Evolutionary conservation across 2,329 filamentous ascomycete species (phyloP), one percentile per base, ranked within the genome.

Genomic region (Epichloe glyceriae): DNA sequence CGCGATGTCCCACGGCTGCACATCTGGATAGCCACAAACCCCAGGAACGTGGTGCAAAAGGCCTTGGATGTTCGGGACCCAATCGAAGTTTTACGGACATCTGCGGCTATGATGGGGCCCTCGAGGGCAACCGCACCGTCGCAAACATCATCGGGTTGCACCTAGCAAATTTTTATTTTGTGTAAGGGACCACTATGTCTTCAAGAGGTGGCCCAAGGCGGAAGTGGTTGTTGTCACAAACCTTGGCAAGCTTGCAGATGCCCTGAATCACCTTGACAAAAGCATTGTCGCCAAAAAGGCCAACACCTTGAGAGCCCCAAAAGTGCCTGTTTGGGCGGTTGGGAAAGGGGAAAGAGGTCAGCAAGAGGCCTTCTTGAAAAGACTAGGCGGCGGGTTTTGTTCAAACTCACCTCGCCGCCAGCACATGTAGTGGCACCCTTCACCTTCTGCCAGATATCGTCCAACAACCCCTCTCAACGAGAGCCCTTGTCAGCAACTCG

Each of bases 141-240:
- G 51, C 78, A 81, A 26, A 81, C 77, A 59, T 81, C 78, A 33
- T 64, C 58, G 50, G 80, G 76, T 57, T 76, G 70, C 38, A 68
- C 62, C 70, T 76, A 12, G n/a, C 30, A 30, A 4, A 11, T 11
- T 3, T 19, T 30, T 3, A 8, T 8, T 15, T 39, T 26, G 35
- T 34, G 37, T 38, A 34, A 50, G 26, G 3, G 22, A 49, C 14
- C 10, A 44, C 15, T 6, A 12, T 15, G 10, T 12, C 3, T 12
- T 12, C n/a, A n/a, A n/a, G n/a, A n/a, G 40, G 40, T 19, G 17
- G 40, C 37, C 19, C 14, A 14, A 4, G n/a, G 6, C 2, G 15
- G 4, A 22, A 10, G n/a, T 6, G 5, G 10, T n/a, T 8, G 10
- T n/a, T 8, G 33, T 11, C 10, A 44, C 55, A 33, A 53, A 67